These are phyloP conservation scores for Tulasnella sp. DNA, from an alignment of 768 basidiomycete genomes.

Conservation along the genomic window DNA sequence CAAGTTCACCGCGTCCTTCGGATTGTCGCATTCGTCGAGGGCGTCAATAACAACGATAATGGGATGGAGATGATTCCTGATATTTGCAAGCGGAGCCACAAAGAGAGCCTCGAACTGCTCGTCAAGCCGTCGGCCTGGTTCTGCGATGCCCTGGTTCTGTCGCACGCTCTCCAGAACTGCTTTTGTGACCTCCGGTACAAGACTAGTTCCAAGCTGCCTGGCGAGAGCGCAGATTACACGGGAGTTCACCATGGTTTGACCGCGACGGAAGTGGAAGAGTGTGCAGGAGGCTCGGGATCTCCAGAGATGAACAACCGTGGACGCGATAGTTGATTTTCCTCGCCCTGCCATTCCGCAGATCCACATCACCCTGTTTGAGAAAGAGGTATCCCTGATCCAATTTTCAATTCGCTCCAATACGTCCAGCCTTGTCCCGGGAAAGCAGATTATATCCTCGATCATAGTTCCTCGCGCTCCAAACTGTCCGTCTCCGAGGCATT, in stretches of 20 bases:
- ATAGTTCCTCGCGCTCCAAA: background rate
- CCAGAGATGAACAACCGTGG: background rate
- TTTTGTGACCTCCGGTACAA: background rate
- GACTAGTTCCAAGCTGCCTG: background rate
- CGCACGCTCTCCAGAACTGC: background rate
- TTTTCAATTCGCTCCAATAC: background rate
- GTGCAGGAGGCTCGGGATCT: background rate
- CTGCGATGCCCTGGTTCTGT: background rate
- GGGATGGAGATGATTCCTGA: background rate
- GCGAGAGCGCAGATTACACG: background rate
- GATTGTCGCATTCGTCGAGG: background rate
- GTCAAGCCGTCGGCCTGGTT: background rate
- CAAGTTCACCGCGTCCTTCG: background rate
- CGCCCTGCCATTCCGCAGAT: background rate
- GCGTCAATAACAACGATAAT: background rate
- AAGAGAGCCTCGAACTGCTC: background rate
- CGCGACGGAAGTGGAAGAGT: background rate
- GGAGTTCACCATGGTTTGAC: background rate
- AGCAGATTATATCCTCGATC: background rate
- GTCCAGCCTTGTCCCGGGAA: background rate
- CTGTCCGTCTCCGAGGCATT: background rate
- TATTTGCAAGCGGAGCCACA: background rate
- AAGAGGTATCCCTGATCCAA: background rate
- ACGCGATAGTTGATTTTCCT: background rate
- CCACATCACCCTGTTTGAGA: background rate